These are phyloP conservation scores for Dysphania ambrosioides DNA, from an alignment of 148 eudicot species.

Conservation along the genomic window DNA sequence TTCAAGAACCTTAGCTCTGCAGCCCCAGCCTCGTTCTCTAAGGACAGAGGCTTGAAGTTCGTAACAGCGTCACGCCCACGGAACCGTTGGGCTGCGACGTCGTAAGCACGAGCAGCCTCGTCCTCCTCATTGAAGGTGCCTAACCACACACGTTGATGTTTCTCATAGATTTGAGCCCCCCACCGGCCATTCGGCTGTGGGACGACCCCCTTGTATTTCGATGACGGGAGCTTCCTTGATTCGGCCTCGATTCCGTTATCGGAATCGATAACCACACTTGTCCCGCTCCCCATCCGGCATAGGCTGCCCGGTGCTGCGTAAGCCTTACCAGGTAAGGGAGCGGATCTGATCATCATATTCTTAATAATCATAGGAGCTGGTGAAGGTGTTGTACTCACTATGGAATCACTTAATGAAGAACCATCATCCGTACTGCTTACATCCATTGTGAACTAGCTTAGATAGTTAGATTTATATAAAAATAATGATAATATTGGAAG, in stretches of 20 bases:
- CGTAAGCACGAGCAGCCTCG: conserved; percentile 82
- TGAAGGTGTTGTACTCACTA: conserved; percentile 28
- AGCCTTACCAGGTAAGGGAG: conserved; percentile 7
- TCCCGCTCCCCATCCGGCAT: conserved; percentile 56
- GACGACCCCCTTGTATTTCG: conserved; percentile 83
- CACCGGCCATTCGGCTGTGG: conserved; percentile 94
- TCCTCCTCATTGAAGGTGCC: conserved; percentile 85
- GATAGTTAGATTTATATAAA: too few relatives aligned
- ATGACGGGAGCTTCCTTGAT: conserved; percentile 74
- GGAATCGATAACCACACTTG: conserved; percentile 50
- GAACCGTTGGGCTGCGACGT: conserved; percentile 75
- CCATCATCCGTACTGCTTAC: conserved; percentile 49
- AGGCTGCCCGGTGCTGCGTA: conserved; percentile 29
- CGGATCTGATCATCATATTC: background rate
- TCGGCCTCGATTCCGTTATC: conserved; percentile 60
- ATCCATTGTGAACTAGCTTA: too few relatives aligned
- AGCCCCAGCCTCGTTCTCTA: conserved; percentile 30
- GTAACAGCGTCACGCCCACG: conserved; percentile 96
- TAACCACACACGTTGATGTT: conserved; percentile 90
- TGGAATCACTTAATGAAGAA: conserved; percentile 49
- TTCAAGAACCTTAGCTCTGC: conserved; percentile 42
- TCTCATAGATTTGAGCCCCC: conserved; percentile 98
- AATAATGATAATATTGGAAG: too few relatives aligned
- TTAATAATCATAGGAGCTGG: background rate
- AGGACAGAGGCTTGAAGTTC: conserved; percentile 50